phyloP scores from a whole-genome alignment of 2,329 filamentous ascomycete genomes.

The Xylaria multiplex region DNA sequence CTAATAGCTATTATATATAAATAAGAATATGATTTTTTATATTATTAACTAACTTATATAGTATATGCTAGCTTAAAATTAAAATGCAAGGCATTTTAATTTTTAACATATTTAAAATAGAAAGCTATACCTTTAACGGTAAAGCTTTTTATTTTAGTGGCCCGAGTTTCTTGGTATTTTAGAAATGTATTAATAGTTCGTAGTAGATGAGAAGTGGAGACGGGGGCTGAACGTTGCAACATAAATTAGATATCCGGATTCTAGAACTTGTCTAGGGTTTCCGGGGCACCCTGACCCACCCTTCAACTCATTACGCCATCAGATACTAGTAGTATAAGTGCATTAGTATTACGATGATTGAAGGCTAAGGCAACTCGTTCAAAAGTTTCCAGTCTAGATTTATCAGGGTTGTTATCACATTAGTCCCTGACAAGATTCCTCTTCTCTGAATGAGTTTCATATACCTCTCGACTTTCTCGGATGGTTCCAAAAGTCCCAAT shows the following conservation, averaged over 20 bases:
- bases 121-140: too few species aligned
- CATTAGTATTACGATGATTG: conserved; percentile 16
- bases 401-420: too few species aligned
- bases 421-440: too few species aligned
- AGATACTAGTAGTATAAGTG: conserved; percentile 6
- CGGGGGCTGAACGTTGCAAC: neutral
- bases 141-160: too few species aligned
- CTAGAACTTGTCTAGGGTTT: conserved; percentile 40
- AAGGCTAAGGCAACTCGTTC: neutral
- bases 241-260: conserved; percentile 28
- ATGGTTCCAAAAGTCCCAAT: neutral
- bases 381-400: neutral
- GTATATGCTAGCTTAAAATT: too few species aligned
- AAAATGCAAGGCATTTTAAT: too few species aligned
- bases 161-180: too few species aligned
- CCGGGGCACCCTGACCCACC: conserved; percentile 15
- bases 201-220: neutral
- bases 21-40: too few species aligned
- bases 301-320: neutral
- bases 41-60: too few species aligned
- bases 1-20: too few species aligned
- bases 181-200: too few species aligned
- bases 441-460: neutral
- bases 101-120: too few species aligned
- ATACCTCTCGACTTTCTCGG: neutral